These are phyloP conservation scores for Penicillium verhagenii DNA, from an alignment of 495 filamentous ascomycete species.

Conservation along the genomic window DNA sequence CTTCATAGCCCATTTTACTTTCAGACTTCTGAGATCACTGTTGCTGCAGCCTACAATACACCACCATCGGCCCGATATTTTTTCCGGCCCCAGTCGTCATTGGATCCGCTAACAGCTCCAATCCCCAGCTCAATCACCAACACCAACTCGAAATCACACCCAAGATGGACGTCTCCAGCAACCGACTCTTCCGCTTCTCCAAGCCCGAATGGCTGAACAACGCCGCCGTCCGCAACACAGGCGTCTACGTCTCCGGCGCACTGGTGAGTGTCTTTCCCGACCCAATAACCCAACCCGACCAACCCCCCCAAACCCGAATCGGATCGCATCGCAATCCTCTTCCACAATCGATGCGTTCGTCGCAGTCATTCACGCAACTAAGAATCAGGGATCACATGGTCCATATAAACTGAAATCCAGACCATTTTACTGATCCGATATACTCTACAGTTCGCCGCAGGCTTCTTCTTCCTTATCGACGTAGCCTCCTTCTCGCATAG, in stretches of 20 bases:
- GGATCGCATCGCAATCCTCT: background rate
- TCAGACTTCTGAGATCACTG: background rate
- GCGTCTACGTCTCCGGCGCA: slow-evolving; percentile 84
- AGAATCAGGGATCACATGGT: background rate
- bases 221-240: slow-evolving; percentile 73
- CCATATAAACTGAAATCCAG: background rate
- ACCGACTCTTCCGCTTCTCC: slow-evolving; percentile 74
- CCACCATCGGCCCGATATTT: slow-evolving; percentile 16
- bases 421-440: slow-evolving; percentile 22
- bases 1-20: background rate
- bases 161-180: slow-evolving; percentile 49
- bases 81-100: slow-evolving; percentile 21
- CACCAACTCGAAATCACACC: slow-evolving; percentile 37
- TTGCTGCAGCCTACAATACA: too few relatives aligned
- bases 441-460: slow-evolving; percentile 78
- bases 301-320: background rate
- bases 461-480: slow-evolving; percentile 96
- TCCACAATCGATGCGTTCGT: background rate
- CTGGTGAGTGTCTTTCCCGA: too few relatives aligned
- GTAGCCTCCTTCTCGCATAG: slow-evolving; percentile 84
- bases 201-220: slow-evolving; percentile 90
- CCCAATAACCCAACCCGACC: too few relatives aligned
- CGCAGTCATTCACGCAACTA: background rate
- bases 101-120: slow-evolving; percentile 13
- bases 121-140: slow-evolving; percentile 6